phyloP scores from a whole-genome alignment of 2,329 filamentous ascomycete species.

The Diaporthe caulivora region DNA sequence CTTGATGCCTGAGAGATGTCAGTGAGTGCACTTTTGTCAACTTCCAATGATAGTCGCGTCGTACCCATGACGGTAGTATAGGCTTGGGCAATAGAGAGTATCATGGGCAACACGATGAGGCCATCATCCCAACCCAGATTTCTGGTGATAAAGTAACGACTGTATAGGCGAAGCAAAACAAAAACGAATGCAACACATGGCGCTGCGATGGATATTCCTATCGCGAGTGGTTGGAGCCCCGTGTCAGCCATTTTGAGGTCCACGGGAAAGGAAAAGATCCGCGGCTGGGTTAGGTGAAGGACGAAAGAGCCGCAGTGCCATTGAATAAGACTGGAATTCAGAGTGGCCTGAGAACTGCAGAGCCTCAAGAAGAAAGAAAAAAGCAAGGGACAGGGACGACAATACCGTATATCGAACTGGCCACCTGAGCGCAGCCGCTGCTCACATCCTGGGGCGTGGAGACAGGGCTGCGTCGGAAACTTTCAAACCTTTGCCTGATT shows the following conservation, averaged over 20 bases:
- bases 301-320: not conserved
- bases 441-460: conserved; percentile 1
- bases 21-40: not conserved
- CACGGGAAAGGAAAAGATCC: conserved; percentile 1
- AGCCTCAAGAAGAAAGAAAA: not conserved
- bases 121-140: conserved; percentile 32
- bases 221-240: conserved; percentile 19
- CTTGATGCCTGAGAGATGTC: conserved; percentile 12
- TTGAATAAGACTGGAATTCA: not conserved
- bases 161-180: conserved; percentile 27
- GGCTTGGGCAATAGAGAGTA: conserved; percentile 29
- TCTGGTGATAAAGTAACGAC: conserved; percentile 30
- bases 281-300: conserved; percentile 15
- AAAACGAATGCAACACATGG: conserved; percentile 31
- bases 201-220: conserved; percentile 28
- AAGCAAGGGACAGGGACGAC: not conserved
- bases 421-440: not conserved
- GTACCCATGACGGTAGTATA: conserved; percentile 28
- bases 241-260: conserved; percentile 18
- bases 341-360: not conserved
- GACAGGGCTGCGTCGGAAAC: conserved; percentile 29
- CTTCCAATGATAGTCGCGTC: not conserved
- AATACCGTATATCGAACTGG: conserved; percentile 1
- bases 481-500: conserved; percentile 14
- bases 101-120: conserved; percentile 28